Conservation (phyloP, 805 yeast genomes). For the Lipomyces lipofer region DNA sequence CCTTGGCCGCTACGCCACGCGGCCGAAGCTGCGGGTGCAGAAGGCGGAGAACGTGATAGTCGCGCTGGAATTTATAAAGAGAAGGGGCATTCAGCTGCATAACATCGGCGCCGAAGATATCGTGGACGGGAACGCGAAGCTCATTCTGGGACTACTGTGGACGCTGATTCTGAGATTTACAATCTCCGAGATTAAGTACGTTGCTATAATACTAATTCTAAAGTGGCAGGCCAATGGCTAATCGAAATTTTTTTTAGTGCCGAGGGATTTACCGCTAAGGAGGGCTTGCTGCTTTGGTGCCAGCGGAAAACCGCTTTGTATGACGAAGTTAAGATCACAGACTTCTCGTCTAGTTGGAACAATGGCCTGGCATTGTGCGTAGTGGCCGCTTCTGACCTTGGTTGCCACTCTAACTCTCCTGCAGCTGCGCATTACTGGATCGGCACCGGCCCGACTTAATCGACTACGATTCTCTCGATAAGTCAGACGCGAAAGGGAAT, state of each 20-base stretch:
- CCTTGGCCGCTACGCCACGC: conserved; percentile 39
- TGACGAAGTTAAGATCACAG: conserved; percentile 43
- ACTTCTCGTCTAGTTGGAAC: conserved; percentile 60
- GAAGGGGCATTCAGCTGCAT: conserved; percentile 41
- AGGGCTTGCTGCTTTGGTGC: conserved; percentile 55
- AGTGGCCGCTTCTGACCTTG: neutral
- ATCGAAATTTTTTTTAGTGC: conserved; percentile 29
- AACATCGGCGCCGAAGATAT: conserved; percentile 72
- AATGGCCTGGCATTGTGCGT: conserved; percentile 48
- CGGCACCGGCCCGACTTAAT: conserved; percentile 47
- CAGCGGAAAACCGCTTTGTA: conserved; percentile 47
- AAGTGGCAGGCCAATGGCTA: too few species aligned
- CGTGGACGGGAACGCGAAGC: conserved; percentile 90
- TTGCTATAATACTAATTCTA: neutral
- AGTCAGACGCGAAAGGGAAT: conserved; percentile 38
- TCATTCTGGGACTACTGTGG: conserved; percentile 91
- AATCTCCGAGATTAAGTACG: conserved; percentile 41
- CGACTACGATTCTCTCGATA: conserved; percentile 40
- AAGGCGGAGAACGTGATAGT: conserved; percentile 43
- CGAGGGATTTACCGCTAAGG: conserved; percentile 46
- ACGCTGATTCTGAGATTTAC: conserved; percentile 43
- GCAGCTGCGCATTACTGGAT: conserved; percentile 46
- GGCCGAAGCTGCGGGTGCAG: conserved; percentile 42
- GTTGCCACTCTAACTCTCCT: neutral
- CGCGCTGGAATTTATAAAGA: conserved; percentile 42